Evolutionary conservation across 2,329 filamentous ascomycete species (phyloP).

Genomic region (Huntiella moniliformis): DNA sequence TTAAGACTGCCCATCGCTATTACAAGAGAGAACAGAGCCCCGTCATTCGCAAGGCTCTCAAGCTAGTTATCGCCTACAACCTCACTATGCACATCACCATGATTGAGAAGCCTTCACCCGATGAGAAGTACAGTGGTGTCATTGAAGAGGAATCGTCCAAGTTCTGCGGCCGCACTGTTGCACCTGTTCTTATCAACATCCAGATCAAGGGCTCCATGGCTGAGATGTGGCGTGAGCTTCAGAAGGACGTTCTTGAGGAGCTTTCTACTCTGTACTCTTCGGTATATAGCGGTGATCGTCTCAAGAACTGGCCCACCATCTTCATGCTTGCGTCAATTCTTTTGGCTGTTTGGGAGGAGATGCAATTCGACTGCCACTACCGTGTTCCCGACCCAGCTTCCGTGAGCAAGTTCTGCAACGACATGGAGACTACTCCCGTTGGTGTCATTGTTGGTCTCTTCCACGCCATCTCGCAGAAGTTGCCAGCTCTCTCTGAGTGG

Average conservation of each 20-base stretch:
- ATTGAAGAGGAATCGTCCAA: conserved; percentile 75
- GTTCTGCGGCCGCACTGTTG: conserved; percentile 76
- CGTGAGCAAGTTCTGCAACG: conserved; percentile 84
- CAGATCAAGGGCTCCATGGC: conserved; percentile 95
- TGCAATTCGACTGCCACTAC: conserved; percentile 97
- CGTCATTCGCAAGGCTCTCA: conserved; percentile 85
- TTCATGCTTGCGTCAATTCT: conserved; percentile 93
- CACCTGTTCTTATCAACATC: conserved; percentile 98
- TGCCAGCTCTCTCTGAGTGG: conserved; percentile 85
- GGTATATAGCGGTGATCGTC: conserved; percentile 88
- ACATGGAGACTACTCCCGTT: conserved; percentile 92
- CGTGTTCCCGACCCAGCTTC: conserved; percentile 66
- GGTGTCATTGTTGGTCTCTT: conserved; percentile 93
- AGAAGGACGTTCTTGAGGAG: conserved; percentile 91
- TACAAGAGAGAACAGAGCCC: conserved; percentile 75
- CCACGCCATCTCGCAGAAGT: conserved; percentile 93
- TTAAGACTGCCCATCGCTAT: conserved; percentile 89
- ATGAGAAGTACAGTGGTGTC: conserved; percentile 59
- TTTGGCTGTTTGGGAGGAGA: conserved; percentile 90
- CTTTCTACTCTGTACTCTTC: conserved; percentile 86
- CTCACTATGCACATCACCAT: conserved; percentile 86
- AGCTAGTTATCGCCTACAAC: conserved; percentile 90
- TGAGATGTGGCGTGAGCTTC: conserved; percentile 94
- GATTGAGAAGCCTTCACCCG: conserved; percentile 72
- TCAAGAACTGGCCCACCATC: conserved; percentile 98